phyloP scores from a whole-genome alignment of 2,329 filamentous ascomycete species.

The Stemphylium vesicarium region DNA sequence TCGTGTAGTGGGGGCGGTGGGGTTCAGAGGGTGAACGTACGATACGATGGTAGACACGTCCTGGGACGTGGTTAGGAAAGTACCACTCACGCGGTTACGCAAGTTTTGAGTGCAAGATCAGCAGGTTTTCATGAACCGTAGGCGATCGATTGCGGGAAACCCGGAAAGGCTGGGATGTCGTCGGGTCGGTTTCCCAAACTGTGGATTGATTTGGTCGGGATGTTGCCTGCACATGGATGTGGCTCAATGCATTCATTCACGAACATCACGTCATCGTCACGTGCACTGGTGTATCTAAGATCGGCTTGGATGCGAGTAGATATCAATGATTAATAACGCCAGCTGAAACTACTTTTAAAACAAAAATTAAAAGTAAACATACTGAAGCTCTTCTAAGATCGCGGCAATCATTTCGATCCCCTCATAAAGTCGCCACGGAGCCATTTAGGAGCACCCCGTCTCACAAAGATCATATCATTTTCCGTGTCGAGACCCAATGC shows the following conservation, averaged over 20 bases:
- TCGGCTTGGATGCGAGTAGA: neutral
- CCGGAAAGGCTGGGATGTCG: too few relatives aligned
- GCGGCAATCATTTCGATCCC: slow-evolving; percentile 4
- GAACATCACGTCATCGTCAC: slow-evolving; percentile 5
- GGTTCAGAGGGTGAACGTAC: too few relatives aligned
- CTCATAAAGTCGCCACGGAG: slow-evolving; percentile 13
- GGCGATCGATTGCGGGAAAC: too few relatives aligned
- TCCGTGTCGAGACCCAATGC: slow-evolving; percentile 12
- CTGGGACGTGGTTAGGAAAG: too few relatives aligned
- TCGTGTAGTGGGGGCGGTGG: too few relatives aligned
- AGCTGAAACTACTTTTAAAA: neutral
- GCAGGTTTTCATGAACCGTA: neutral
- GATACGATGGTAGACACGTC: too few relatives aligned
- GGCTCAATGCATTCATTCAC: neutral
- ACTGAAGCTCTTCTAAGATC: neutral
- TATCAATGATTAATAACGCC: neutral
- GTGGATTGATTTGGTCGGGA: neutral
- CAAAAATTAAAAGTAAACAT: neutral
- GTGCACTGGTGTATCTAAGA: neutral
- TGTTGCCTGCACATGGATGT: neutral
- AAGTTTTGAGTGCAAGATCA: neutral
- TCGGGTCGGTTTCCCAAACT: neutral
- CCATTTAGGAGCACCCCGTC: slow-evolving; percentile 14
- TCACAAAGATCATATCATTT: slow-evolving; percentile 19
- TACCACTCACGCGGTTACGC: too few relatives aligned